Evolutionary conservation across 257 asterid species (phyloP).

Genomic region (Rauvolfia tetraphylla): DNA sequence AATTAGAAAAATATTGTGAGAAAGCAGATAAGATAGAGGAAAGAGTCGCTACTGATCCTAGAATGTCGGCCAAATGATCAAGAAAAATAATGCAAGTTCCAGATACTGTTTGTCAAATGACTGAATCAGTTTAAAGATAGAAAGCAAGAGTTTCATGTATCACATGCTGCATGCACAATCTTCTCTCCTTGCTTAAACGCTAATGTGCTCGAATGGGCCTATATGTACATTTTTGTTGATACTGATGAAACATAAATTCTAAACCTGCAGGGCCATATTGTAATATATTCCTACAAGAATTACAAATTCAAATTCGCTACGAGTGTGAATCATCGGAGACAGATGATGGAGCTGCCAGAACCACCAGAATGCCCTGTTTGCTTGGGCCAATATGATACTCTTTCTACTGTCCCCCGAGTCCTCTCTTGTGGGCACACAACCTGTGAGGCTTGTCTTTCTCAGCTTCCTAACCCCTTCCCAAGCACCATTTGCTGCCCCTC

Average conservation of each 20-base stretch:
- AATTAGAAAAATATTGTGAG: too few relatives aligned
- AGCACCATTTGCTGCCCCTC: constrained; percentile 73
- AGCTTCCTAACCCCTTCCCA: constrained; percentile 69
- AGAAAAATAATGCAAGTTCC: too few relatives aligned
- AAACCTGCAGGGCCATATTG: neutral
- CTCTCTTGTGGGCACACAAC: constrained; percentile 88
- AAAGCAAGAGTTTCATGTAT: too few relatives aligned
- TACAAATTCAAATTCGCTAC: neutral
- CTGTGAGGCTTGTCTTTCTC: constrained; percentile 70
- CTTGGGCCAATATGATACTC: constrained; percentile 57
- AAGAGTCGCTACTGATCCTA: neutral
- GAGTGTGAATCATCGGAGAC: neutral
- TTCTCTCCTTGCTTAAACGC: neutral
- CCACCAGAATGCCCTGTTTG: constrained; percentile 97
- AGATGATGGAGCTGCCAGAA: constrained; percentile 56
- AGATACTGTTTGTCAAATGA: neutral
- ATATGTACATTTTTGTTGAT: too few relatives aligned
- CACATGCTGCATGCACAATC: neutral
- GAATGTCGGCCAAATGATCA: neutral
- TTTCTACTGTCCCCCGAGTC: constrained; percentile 64
- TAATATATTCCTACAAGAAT: neutral
- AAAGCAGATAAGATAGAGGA: neutral
- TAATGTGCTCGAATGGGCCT: neutral
- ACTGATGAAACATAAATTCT: neutral
- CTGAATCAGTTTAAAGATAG: neutral